Evolutionary conservation across 768 basidiomycete genomes (phyloP), one percentile per base, ranked within the genome.

Genomic region (Tylopilus vinaceipallidus): DNA sequence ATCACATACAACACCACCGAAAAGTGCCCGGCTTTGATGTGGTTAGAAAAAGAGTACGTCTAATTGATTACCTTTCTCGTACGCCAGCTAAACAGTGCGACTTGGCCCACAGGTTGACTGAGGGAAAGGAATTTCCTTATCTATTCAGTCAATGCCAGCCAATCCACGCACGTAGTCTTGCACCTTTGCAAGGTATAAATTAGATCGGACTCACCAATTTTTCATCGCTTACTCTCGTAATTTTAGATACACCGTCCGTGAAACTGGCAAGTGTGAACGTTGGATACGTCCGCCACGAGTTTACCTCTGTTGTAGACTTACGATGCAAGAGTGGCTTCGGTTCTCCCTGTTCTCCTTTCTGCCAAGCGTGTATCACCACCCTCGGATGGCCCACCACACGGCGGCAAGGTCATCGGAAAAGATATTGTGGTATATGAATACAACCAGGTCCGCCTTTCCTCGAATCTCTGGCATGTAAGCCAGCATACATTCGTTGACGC

Each of bases 131-230:
- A 17, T 87, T 88, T 63, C 86, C 91, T 0, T 97, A 88, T 69
- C 68, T 98, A 14, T 98, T 94, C 73, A 92, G 90, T 52, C 95
- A 97, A 60, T 91, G 88, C 60, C 93, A 97, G 56, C 91, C 95
- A 3, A 95, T 94, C 57, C 86, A 95, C 62, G 88, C 88, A 3
- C 82, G 94, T 24, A 78, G 84, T 3, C 68, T 95, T 35, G 78
- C 81, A 1, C 94, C 93, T 3, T 61, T 91, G 49, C 92, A 95
- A 78, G 87, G 87, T 82, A n/a, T n/a, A n/a, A n/a, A n/a, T n/a
- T n/a, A 35, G 26, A 32, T 17, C 13, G 17, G 1, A 22, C 43
- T 12, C n/a, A 0, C 5, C n/a, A n/a, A 10, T n/a, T 7, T 39
- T 7, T 16, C 11, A 6, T 26, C 2, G 7, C 41, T 59, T 12